Evolutionary conservation across 2,329 filamentous ascomycete species (phyloP).

Genomic region (Aplosporella prunicola): DNA sequence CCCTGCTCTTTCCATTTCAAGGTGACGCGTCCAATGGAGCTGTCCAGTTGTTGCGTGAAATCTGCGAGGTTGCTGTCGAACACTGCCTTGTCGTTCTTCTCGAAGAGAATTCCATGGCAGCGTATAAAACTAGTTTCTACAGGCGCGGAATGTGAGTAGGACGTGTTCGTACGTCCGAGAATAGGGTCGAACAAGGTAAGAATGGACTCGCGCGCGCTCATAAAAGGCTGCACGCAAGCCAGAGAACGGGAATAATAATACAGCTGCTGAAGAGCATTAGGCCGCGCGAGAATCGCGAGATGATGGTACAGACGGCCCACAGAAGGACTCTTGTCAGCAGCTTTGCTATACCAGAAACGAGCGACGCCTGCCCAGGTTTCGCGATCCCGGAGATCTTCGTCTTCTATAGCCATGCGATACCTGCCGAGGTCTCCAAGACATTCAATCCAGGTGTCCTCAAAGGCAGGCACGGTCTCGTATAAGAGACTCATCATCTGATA

Average conservation of each 20-base stretch:
- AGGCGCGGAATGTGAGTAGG: slow-evolving; percentile 25
- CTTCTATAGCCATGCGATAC: slow-evolving; percentile 87
- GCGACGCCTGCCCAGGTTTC: slow-evolving; percentile 77
- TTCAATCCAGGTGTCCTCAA: slow-evolving; percentile 87
- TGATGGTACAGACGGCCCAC: slow-evolving; percentile 82
- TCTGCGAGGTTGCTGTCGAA: slow-evolving; percentile 38
- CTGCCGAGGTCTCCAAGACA: slow-evolving; percentile 78
- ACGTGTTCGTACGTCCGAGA: slow-evolving; percentile 27
- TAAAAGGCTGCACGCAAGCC: slow-evolving; percentile 58
- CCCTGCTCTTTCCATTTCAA: slow-evolving; percentile 49
- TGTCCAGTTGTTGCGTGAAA: slow-evolving; percentile 47
- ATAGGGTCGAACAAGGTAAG: slow-evolving; percentile 55
- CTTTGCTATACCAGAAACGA: slow-evolving; percentile 74
- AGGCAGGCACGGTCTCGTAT: slow-evolving; percentile 73
- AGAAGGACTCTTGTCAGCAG: slow-evolving; percentile 64
- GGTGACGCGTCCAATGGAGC: slow-evolving; percentile 45
- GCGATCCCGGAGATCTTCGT: slow-evolving; percentile 62
- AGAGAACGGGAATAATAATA: slow-evolving; percentile 65
- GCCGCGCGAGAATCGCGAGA: slow-evolving; percentile 66
- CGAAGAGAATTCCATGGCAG: slow-evolving; percentile 56
- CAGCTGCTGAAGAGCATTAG: slow-evolving; percentile 60
- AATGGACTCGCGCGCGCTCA: slow-evolving; percentile 59
- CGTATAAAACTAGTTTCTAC: slow-evolving; percentile 55
- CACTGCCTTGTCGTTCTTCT: slow-evolving; percentile 34
- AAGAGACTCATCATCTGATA: slow-evolving; percentile 86